phyloP scores from a whole-genome alignment of 1,139 yeast species.

The Protomyces inouyei region DNA sequence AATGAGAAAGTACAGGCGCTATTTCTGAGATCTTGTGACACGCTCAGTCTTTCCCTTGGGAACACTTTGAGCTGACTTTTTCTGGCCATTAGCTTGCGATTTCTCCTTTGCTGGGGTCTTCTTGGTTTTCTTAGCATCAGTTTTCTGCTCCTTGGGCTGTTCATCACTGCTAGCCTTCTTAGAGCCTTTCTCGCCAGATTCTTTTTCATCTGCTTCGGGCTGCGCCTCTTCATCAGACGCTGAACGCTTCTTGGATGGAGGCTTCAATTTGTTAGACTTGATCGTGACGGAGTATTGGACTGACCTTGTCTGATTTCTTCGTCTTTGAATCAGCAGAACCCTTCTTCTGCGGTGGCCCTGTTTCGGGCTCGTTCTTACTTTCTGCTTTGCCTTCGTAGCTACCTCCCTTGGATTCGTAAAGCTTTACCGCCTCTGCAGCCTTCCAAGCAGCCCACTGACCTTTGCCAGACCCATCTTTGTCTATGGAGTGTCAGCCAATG shows the following conservation, averaged over 20 bases:
- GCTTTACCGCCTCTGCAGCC: constrained; percentile 23
- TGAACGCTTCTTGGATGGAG: constrained; percentile 1
- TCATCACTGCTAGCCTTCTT: constrained; percentile 7
- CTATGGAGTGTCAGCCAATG: neutral
- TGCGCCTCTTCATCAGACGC: neutral
- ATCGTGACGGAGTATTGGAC: no score
- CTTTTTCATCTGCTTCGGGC: constrained; percentile 1
- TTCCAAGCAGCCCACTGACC: constrained; percentile 27
- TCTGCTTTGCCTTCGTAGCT: constrained; percentile 23
- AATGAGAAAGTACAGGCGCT: neutral
- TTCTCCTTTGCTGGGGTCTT: constrained; percentile 14
- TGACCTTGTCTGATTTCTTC: neutral
- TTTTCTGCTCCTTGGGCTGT: constrained; percentile 1
- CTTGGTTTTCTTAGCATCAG: constrained; percentile 13
- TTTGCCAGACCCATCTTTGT: constrained; percentile 20
- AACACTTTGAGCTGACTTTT: neutral
- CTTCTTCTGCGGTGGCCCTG: constrained; percentile 21
- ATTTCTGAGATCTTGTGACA: constrained; percentile 21
- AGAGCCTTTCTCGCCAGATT: neutral
- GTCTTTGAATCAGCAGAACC: neutral
- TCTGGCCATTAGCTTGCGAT: constrained; percentile 3
- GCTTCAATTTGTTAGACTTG: neutral
- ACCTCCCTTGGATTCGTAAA: constrained; percentile 24
- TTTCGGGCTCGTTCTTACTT: constrained; percentile 20
- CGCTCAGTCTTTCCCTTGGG: constrained; percentile 15